phyloP scores from a whole-genome alignment of 139 green algal species.

The Coccomyxa sp. region DNA sequence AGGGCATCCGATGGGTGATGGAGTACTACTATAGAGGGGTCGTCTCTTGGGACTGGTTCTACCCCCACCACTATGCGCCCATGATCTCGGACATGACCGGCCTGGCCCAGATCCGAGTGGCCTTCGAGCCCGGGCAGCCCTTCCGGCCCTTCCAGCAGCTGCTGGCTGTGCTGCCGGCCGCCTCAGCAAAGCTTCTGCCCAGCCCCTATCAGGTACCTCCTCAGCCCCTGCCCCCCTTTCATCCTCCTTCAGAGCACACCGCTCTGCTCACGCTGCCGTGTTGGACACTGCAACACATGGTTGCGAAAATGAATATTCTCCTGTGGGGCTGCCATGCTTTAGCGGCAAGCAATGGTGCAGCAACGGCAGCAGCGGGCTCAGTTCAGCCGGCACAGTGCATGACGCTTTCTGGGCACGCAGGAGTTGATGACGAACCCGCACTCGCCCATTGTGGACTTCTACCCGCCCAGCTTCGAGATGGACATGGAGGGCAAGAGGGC shows the following conservation, averaged over 20 bases:
- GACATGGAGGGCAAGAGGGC: slow-evolving; percentile 91
- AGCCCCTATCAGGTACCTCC: slow-evolving; percentile 47
- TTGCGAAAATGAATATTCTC: too few relatives aligned
- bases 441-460: slow-evolving; percentile 88
- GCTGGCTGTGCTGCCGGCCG: slow-evolving; percentile 79
- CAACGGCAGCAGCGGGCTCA: too few relatives aligned
- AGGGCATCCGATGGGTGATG: slow-evolving; percentile 88
- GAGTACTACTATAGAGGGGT: slow-evolving; percentile 95
- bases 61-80: slow-evolving; percentile 90
- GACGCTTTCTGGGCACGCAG: slow-evolving; percentile 11
- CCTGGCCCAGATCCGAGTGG: slow-evolving; percentile 15
- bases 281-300: too few relatives aligned
- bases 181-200: slow-evolving; percentile 67
- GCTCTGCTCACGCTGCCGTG: too few relatives aligned
- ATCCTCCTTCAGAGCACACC: too few relatives aligned
- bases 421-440: slow-evolving; percentile 68
- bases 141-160: slow-evolving; percentile 92
- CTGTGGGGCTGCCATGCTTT: too few relatives aligned
- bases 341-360: too few relatives aligned
- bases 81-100: slow-evolving; percentile 45
- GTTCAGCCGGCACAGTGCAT: too few relatives aligned
- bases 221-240: background rate
- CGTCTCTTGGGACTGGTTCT: slow-evolving; percentile 92
- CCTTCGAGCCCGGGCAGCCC: slow-evolving; percentile 70
- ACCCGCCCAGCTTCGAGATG: slow-evolving; percentile 71